Evolutionary conservation across 768 basidiomycete genomes (phyloP).

Genomic region (Leccinum uliginosum): DNA sequence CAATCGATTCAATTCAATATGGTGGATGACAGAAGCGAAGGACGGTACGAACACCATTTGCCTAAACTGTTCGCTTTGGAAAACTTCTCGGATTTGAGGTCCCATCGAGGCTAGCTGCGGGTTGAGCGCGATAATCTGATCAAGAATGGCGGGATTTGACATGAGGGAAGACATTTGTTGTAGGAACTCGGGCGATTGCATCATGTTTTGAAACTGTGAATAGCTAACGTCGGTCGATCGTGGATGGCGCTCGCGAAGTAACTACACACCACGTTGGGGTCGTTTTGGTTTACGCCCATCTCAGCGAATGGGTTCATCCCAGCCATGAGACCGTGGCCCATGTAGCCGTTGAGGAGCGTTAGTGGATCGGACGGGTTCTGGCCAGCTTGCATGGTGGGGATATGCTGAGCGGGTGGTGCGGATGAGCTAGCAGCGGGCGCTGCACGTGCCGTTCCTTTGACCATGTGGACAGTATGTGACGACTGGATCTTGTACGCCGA

Average conservation of each 20-base stretch:
- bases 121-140: constrained; percentile 79
- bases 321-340: constrained; percentile 76
- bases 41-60: constrained; percentile 58
- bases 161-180: constrained; percentile 86
- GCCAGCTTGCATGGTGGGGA: constrained; percentile 88
- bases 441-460: constrained; percentile 69
- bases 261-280: constrained; percentile 82
- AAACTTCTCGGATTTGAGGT: constrained; percentile 74
- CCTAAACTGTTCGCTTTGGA: constrained; percentile 72
- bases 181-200: constrained; percentile 80
- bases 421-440: constrained; percentile 35
- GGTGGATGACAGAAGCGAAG: background rate
- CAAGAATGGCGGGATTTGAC: constrained; percentile 84
- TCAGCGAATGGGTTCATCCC: constrained; percentile 90
- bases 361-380: constrained; percentile 87
- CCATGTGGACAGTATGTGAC: constrained; percentile 89
- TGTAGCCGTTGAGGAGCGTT: constrained; percentile 73
- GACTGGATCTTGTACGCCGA: constrained; percentile 89
- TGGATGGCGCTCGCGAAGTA: constrained; percentile 1
- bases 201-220: constrained; percentile 71
- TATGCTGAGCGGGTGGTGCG: constrained; percentile 36
- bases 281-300: constrained; percentile 86
- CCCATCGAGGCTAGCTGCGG: constrained; percentile 74
- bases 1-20: too few relatives aligned
- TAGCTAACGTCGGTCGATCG: background rate